Conservation (phyloP, 2,329 filamentous ascomycete species). For the Fusarium oxysporum region DNA sequence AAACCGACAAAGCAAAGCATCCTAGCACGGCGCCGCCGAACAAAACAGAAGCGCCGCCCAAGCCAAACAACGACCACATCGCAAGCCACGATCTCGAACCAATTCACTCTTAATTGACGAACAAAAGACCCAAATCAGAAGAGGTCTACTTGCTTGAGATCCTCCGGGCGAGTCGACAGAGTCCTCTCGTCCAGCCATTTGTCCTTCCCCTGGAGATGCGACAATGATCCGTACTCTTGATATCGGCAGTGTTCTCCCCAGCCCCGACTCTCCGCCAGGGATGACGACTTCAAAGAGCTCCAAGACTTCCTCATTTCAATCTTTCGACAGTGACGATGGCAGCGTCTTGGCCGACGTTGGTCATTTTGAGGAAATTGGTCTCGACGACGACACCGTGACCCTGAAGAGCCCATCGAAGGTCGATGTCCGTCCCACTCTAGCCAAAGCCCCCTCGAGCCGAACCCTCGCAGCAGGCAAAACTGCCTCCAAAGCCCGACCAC, state of each 20-base stretch:
- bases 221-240: conserved; percentile 52
- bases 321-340: conserved; percentile 80
- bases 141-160: background rate
- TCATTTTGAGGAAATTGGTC: conserved; percentile 93
- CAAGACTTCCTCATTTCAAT: conserved; percentile 89
- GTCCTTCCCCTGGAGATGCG: conserved; percentile 45
- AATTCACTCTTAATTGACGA: conserved; percentile 1
- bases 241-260: conserved; percentile 46
- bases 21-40: conserved; percentile 27
- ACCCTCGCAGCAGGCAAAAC: conserved; percentile 48
- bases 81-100: conserved; percentile 13
- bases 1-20: conserved; percentile 18
- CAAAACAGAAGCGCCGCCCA: conserved; percentile 36
- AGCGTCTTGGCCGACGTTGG: conserved; percentile 77
- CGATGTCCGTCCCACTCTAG: conserved; percentile 51
- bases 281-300: conserved; percentile 88
- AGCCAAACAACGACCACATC: conserved; percentile 19
- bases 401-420: conserved; percentile 62
- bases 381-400: conserved; percentile 72
- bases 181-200: conserved; percentile 26
- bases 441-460: conserved; percentile 46
- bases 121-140: background rate
- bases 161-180: conserved; percentile 23
- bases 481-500: conserved; percentile 53
- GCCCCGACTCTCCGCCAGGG: conserved; percentile 61